Percentiles rank a stretch among this genome's conserved stretches.
Conservation (phyloP, 192 early-diverging fungal genomes). For the Kappamyces sp. region DNA sequence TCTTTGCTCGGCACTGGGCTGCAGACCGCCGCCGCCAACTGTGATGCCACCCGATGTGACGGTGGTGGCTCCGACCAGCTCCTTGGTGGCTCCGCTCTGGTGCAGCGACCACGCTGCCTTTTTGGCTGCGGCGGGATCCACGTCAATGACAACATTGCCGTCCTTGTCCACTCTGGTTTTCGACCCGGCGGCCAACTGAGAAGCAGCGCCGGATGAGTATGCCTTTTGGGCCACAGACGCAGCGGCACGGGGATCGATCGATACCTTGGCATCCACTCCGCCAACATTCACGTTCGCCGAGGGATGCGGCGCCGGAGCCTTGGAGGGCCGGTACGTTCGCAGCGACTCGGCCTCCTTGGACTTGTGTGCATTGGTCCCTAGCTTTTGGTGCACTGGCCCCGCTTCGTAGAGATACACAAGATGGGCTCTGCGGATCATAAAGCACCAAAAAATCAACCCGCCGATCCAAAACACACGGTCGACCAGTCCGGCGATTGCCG, state of each 20-base stretch:
- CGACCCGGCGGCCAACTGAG: background rate
- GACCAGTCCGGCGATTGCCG: too few relatives aligned
- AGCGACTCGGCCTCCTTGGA: too few relatives aligned
- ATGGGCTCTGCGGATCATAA: too few relatives aligned
- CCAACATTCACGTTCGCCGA: background rate
- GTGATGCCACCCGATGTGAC: background rate
- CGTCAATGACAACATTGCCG: constrained; percentile 2
- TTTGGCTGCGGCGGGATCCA: constrained; percentile 10
- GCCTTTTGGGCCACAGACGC: constrained; percentile 12
- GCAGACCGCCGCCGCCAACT: background rate
- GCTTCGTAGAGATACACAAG: too few relatives aligned
- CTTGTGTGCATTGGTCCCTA: too few relatives aligned
- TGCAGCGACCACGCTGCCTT: constrained; percentile 11
- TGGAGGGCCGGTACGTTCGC: too few relatives aligned
- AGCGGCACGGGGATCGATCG: constrained; percentile 5
- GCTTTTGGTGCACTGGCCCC: too few relatives aligned
- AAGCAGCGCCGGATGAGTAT: constrained; percentile 6
- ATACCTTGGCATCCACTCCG: background rate
- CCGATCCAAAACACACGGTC: too few relatives aligned
- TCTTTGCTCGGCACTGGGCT: constrained; percentile 10
- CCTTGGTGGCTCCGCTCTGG: constrained; percentile 4
- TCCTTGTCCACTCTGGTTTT: constrained; percentile 3
- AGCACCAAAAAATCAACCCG: too few relatives aligned
- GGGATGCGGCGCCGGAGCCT: too few relatives aligned
- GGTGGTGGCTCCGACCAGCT: constrained; percentile 4